Conservation (phyloP, 225 moss, liverwort and hornwort genomes). For the Physcomitrellopsis africana region DNA sequence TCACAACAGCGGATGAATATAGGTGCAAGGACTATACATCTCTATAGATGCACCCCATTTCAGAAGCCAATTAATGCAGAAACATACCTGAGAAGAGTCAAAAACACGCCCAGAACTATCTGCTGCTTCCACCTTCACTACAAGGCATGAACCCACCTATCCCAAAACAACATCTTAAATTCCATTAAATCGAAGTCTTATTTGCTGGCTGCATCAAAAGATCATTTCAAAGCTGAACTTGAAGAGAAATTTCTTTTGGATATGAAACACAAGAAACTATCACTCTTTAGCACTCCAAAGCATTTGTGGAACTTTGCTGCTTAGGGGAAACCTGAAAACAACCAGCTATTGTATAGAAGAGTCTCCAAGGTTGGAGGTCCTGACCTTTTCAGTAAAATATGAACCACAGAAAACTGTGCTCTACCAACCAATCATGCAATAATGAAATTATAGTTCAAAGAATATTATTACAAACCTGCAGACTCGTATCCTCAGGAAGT, state of each 20-base stretch:
- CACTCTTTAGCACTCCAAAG: neutral
- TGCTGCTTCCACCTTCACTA: conserved; percentile 76
- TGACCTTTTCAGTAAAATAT: neutral
- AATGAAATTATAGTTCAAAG: conserved; percentile 14
- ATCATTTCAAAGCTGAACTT: conserved; percentile 19
- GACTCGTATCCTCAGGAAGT: conserved; percentile 85
- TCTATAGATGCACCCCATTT: conserved; percentile 8
- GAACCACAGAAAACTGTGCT: neutral
- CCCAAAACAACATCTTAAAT: conserved; percentile 26
- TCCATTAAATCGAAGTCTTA: conserved; percentile 1
- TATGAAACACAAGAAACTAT: conserved; percentile 10
- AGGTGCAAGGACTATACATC: neutral
- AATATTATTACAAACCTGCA: conserved; percentile 54
- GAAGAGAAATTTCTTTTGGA: neutral
- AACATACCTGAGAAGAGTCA: conserved; percentile 74
- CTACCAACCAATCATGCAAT: conserved; percentile 13
- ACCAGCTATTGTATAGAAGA: too few species aligned
- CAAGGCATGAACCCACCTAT: conserved; percentile 80
- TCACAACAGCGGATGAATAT: conserved; percentile 13
- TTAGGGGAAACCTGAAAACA: too few species aligned
- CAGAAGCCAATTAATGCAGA: neutral
- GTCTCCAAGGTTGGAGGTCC: too few species aligned
- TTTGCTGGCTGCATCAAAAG: conserved; percentile 15
- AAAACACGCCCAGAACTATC: conserved; percentile 76
- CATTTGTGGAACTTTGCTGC: neutral